A percentile compares a stretch with the other conserved stretches of the same genome.
phyloP scores from a whole-genome alignment of 257 asterid genomes.

The Solanum paucissectum region DNA sequence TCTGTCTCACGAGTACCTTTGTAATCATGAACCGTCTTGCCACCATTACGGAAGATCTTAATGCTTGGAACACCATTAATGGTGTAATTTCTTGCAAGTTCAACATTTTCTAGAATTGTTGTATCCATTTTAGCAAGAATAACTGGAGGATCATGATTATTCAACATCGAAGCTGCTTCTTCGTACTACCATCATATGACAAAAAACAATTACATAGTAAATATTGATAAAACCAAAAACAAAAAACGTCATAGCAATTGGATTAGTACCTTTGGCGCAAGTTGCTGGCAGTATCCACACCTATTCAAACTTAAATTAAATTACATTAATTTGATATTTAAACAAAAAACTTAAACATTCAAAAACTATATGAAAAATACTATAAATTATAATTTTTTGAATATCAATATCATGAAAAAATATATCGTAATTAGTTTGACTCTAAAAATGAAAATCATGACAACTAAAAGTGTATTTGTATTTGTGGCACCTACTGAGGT shows the following conservation, averaged over 20 bases:
- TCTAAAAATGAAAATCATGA: too few species aligned
- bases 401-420: too few species aligned
- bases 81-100: conserved; percentile 38
- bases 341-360: too few species aligned
- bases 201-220: background rate
- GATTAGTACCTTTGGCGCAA: conserved; percentile 79
- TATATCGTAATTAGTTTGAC: too few species aligned
- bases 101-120: conserved; percentile 39
- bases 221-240: background rate
- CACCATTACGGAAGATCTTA: conserved; percentile 73
- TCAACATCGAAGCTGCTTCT: conserved; percentile 61
- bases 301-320: conserved; percentile 3
- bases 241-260: background rate
- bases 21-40: conserved; percentile 50
- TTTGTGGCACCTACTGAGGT: background rate
- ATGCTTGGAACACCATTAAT: conserved; percentile 71
- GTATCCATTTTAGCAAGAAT: conserved; percentile 74
- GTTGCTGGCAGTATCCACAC: conserved; percentile 93
- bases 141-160: conserved; percentile 62
- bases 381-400: too few species aligned
- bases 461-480: background rate
- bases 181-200: conserved; percentile 35
- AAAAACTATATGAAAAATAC: too few species aligned
- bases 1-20: conserved; percentile 85
- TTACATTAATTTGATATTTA: too few species aligned